These are phyloP conservation scores for Chondrus crispus DNA, from an alignment of 23 red algal species.

Conservation along the genomic window DNA sequence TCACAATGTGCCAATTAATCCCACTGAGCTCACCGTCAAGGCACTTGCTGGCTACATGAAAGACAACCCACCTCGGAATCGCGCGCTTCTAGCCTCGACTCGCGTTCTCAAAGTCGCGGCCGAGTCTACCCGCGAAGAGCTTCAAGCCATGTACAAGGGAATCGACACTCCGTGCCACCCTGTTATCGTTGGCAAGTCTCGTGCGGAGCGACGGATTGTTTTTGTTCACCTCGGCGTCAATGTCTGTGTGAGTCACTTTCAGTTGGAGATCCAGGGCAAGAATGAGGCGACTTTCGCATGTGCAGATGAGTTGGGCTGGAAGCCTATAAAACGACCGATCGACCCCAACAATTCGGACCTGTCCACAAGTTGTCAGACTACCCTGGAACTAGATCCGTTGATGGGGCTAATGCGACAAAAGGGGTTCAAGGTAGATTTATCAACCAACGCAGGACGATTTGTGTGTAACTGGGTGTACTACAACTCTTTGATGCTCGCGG, in stretches of 20 bases:
- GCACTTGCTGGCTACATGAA: slow-evolving; percentile 22
- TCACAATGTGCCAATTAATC: slow-evolving; percentile 38
- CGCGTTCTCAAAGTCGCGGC: slow-evolving; percentile 47
- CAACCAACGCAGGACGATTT: slow-evolving; percentile 56
- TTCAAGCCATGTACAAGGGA: slow-evolving; percentile 11
- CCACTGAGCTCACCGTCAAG: slow-evolving; percentile 31
- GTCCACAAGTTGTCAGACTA: neutral
- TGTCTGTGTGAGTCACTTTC: slow-evolving; percentile 37
- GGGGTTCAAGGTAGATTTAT: slow-evolving; percentile 12
- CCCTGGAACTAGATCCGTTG: slow-evolving; percentile 2
- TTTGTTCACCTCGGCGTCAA: slow-evolving; percentile 68
- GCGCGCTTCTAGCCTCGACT: slow-evolving; percentile 9
- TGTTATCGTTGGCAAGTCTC: neutral
- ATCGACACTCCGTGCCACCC: neutral
- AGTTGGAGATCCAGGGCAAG: slow-evolving; percentile 43
- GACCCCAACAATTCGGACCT: slow-evolving; percentile 39
- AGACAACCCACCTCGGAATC: neutral
- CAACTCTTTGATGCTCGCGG: slow-evolving; percentile 39
- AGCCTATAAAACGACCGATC: slow-evolving; percentile 35
- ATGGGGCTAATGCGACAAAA: neutral
- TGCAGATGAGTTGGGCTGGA: slow-evolving; percentile 55
- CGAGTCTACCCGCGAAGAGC: slow-evolving; percentile 3
- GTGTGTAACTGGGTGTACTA: slow-evolving; percentile 77
- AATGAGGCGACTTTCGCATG: slow-evolving; percentile 67
- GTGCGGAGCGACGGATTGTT: neutral